Evolutionary conservation across 306 rosid genomes (phyloP), one percentile per base, ranked within the genome.

Genomic region (Corylus heterophylla): DNA sequence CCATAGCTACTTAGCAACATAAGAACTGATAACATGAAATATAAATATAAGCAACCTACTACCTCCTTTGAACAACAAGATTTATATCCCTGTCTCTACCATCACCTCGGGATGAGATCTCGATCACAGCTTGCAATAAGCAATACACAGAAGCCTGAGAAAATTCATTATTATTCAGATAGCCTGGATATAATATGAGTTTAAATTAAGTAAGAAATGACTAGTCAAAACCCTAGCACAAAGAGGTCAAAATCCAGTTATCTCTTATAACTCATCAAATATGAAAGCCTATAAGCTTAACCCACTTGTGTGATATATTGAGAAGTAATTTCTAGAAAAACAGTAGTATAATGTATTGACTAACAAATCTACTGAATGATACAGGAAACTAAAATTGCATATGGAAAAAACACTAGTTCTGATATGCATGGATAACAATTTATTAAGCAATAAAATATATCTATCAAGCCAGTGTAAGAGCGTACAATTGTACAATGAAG

Each of bases 81-180:
- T 91, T 91, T 78, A 89, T 87, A 83, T 87, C 91, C 84, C 88
- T 89, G 82, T 93, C 93, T 84, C 94, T 86, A 71, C 78, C 85
- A 82, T 90, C 93, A 66, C 91, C 89, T 79, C 74, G 87, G 66
- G 93, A 86, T 79, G 97, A 92, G 83, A 96, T 85, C 83, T 96
- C 97, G 52, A 83, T 90, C 54, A 89, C 97, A 83, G 98, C 99
- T 76, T 93, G 96, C 92, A 96, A 73, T 75, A 96, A 90, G 62
- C 96, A 91, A 87, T 86, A 90, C 75, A 89, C 92, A 71, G 98
- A 89, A 79, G 94, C 98, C 99, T 93, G 96, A 81, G 67, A 89
- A 79, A 75, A 83, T 67, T 77, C 73, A 79, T 63, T 44, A 72
- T 74, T 42, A 20, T 68, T 68, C 71, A 68, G 72, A 68, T 18